These are phyloP conservation scores for Cryptosporidium muris DNA, from an alignment of 169 alveolate species.

Conservation along the genomic window DNA sequence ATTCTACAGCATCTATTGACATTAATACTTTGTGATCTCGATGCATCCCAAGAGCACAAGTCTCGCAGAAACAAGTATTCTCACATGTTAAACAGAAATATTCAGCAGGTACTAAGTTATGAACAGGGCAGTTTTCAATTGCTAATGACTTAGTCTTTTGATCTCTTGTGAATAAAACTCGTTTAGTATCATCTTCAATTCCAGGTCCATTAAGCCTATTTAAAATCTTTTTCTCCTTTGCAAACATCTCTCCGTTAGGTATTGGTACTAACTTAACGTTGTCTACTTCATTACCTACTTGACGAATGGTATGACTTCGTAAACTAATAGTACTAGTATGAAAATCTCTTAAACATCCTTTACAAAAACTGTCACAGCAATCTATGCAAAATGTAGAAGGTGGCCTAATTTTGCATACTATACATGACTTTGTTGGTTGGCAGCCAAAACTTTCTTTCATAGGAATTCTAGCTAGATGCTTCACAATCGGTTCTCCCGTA, in stretches of 20 bases:
- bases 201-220: conserved; percentile 20
- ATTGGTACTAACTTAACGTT: conserved; percentile 1
- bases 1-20: conserved; percentile 65
- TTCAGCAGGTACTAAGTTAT: conserved; percentile 38
- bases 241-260: conserved; percentile 8
- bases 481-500: conserved; percentile 51
- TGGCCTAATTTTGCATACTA: conserved; percentile 33
- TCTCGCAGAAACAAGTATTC: conserved; percentile 58
- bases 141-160: conserved; percentile 39
- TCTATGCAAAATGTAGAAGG: conserved; percentile 42
- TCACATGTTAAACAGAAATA: conserved; percentile 68
- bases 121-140: conserved; percentile 56
- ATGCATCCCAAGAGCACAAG: conserved; percentile 70
- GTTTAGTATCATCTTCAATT: background rate
- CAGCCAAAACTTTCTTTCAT: conserved; percentile 42
- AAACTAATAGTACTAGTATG: conserved; percentile 41
- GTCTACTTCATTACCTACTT: conserved; percentile 6
- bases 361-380: conserved; percentile 64
- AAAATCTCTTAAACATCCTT: conserved; percentile 37
- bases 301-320: conserved; percentile 40
- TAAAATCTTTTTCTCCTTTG: conserved; percentile 51
- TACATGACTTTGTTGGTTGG: conserved; percentile 21
- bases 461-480: conserved; percentile 2
- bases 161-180: background rate
- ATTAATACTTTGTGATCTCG: conserved; percentile 68